These are phyloP conservation scores for Akanthomyces uredinophilus DNA, from an alignment of 2,329 filamentous ascomycete species.

Conservation along the genomic window DNA sequence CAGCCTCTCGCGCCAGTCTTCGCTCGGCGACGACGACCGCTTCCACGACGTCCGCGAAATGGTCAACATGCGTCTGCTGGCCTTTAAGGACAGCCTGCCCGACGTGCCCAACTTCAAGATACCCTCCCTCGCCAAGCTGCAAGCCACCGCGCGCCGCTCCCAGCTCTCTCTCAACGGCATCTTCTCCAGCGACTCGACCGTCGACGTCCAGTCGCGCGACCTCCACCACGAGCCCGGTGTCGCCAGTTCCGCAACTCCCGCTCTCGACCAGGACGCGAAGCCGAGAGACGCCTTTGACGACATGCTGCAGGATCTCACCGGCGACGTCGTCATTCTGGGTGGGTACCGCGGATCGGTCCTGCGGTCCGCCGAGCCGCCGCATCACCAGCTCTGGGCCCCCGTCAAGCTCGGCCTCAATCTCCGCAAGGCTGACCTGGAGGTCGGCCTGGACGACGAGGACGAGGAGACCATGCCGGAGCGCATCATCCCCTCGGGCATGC, in stretches of 20 bases:
- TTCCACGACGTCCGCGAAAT: constrained; percentile 79
- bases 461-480: constrained; percentile 76
- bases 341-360: constrained; percentile 90
- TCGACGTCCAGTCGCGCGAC: constrained; percentile 16
- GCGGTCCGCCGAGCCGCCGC: constrained; percentile 72
- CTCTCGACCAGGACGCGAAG: constrained; percentile 18
- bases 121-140: constrained; percentile 54
- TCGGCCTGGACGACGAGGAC: constrained; percentile 75
- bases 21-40: constrained; percentile 74
- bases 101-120: constrained; percentile 74
- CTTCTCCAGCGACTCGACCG: constrained; percentile 22
- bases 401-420: constrained; percentile 90
- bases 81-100: constrained; percentile 80
- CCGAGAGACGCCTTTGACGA: constrained; percentile 41
- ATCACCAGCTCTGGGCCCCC: constrained; percentile 89
- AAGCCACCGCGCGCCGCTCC: constrained; percentile 27
- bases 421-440: constrained; percentile 84
- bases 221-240: constrained; percentile 14
- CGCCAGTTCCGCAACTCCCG: neutral
- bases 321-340: constrained; percentile 83
- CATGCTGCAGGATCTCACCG: constrained; percentile 63
- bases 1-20: constrained; percentile 71
- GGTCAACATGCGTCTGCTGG: constrained; percentile 84
- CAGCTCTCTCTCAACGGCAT: constrained; percentile 30
- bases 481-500: constrained; percentile 82